Evolutionary conservation across 495 filamentous ascomycete genomes (phyloP), one percentile per base, ranked within the genome.

Genomic region (Arthonia radiata): DNA sequence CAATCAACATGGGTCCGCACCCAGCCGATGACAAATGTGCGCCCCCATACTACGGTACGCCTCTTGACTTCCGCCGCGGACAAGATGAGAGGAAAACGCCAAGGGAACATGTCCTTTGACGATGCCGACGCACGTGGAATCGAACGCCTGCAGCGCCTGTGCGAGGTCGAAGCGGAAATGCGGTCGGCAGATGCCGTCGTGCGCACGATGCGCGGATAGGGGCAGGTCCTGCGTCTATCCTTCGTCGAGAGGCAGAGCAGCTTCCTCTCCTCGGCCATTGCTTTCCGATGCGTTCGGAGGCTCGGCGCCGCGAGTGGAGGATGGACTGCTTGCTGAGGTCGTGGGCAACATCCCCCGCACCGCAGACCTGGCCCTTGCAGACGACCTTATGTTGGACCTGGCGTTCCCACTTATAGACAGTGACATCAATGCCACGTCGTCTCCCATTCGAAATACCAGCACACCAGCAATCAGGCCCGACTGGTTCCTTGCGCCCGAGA

Each of bases 401-500:
- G 16, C 18, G 14, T 24, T 25, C 28, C 27, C n/a, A 17, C 12
- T 34, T 28, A 31, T 37, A 27, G 18, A 34, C 9, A 26, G 15
- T 26, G 28, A 34, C 27, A 15, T 34, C 28, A 13, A 13, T 22
- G 14, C 21, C 27, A 22, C 28, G 14, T 30, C 18, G 14, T 32
- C 28, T 26, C 32, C 18, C 18, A 30, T 26, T 18, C 27, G 15
- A 25, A 24, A 13, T 18, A 13, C 32, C 22, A 30, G 27, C 24
- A 17, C 32, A n/a, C 32, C 32, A 17, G 18, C 9, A 8, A 15
- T 23, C 27, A 30, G 28, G 28, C 18, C 23, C 23, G 28, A 30
- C 28, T 37, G 35, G 35, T 34, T 37, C 27, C 25, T 30, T 21
- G 22, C 18, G 27, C 25, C 31, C 22, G 31, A 33, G 16, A 37